Conservation (phyloP, 805 yeast species). For the Metschnikowia amazonensis region DNA sequence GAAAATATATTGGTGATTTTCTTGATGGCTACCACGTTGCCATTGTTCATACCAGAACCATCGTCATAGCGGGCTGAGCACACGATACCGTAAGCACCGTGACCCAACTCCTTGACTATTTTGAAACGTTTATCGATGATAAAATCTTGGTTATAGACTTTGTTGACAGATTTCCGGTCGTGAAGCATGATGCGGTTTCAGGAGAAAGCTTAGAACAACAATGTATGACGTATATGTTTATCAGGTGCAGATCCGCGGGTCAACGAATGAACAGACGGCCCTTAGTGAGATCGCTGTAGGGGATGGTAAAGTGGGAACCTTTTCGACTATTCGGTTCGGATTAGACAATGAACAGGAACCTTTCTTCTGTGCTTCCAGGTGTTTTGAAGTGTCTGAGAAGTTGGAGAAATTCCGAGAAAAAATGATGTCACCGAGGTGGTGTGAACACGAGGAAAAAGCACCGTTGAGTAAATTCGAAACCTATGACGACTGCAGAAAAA, state of each 20-base stretch:
- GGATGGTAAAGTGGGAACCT: not conserved
- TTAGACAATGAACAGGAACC: not conserved
- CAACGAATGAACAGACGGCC: not conserved
- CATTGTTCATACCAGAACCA: conserved; percentile 38
- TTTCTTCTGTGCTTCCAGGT: not conserved
- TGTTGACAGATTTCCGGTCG: conserved; percentile 35
- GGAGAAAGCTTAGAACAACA: not conserved
- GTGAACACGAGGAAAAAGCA: not conserved
- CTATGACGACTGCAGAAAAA: not conserved
- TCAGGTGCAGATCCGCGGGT: conserved; percentile 1
- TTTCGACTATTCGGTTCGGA: not conserved
- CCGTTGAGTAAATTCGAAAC: not conserved
- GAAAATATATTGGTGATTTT: conserved; percentile 93
- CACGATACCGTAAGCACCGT: conserved; percentile 97
- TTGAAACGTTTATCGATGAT: conserved; percentile 86
- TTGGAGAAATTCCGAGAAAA: not conserved
- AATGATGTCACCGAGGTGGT: not conserved
- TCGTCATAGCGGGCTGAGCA: conserved; percentile 90
- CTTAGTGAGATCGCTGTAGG: not conserved
- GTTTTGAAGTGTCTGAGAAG: not conserved
- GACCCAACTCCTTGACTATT: conserved; percentile 89
- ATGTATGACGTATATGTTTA: not conserved
- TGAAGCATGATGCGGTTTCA: conserved; percentile 13
- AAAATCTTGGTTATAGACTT: conserved; percentile 75
- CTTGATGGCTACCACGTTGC: conserved; percentile 77